Evolutionary conservation across 2,329 filamentous ascomycete genomes (phyloP).

Genomic region (Dactylellina parvicollis): DNA sequence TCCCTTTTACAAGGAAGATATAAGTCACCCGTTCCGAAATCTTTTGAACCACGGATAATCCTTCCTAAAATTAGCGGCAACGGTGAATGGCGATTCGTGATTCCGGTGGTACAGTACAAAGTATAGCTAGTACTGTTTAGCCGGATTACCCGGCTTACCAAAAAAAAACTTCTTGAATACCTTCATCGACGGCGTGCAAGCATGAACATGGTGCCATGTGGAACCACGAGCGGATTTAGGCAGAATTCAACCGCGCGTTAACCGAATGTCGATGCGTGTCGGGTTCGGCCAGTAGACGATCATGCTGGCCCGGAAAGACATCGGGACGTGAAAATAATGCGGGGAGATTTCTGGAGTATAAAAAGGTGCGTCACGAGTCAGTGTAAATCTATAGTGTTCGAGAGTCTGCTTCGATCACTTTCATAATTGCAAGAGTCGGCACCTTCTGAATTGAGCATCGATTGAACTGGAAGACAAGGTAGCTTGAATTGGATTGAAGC

Average conservation of each 20-base stretch:
- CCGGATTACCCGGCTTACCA: not conserved
- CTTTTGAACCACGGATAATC: not conserved
- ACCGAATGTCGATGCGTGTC: conserved; percentile 28
- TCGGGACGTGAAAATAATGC: conserved; percentile 12
- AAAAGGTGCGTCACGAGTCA: conserved; percentile 8
- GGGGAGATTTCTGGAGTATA: conserved; percentile 26
- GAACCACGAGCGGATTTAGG: conserved; percentile 21
- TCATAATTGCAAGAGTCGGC: too few relatives aligned
- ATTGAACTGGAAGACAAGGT: too few relatives aligned
- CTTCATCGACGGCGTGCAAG: not conserved
- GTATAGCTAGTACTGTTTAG: too few relatives aligned
- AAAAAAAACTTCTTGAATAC: not conserved
- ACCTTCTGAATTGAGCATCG: too few relatives aligned
- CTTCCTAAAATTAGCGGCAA: not conserved
- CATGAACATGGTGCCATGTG: not conserved
- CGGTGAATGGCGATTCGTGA: too few relatives aligned
- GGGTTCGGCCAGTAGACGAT: conserved; percentile 42
- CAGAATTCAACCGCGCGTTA: conserved; percentile 39
- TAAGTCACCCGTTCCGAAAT: not conserved
- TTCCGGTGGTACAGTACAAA: too few relatives aligned
- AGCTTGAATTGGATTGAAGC: too few relatives aligned
- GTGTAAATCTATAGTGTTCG: too few relatives aligned
- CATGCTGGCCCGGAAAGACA: conserved; percentile 7
- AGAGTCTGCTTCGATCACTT: too few relatives aligned
- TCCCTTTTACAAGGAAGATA: not conserved